A percentile compares a stretch with the other conserved stretches of the same genome.
These are phyloP conservation scores for Amborella trichopoda DNA, from an alignment of 164 flowering plant species.

Conservation along the genomic window DNA sequence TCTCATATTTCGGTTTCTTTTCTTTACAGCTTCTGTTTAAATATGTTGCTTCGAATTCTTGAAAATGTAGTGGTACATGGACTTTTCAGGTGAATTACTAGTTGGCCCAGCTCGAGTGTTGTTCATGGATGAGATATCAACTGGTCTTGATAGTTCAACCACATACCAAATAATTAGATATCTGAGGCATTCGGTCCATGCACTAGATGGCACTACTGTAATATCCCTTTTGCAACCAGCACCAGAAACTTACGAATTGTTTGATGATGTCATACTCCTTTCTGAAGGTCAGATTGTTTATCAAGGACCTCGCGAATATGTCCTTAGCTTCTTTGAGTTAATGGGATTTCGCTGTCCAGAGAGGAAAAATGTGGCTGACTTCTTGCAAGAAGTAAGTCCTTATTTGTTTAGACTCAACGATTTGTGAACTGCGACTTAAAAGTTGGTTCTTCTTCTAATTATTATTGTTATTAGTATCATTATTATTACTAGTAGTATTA, in stretches of 20 bases:
- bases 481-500: too few species aligned
- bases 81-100: conserved; percentile 69
- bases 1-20: too few species aligned
- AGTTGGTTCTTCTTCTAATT: too few species aligned
- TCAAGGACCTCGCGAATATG: conserved; percentile 79
- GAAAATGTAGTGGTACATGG: conserved; percentile 8
- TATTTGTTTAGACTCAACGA: too few species aligned
- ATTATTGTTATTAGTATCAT: too few species aligned
- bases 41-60: conserved; percentile 6
- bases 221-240: conserved; percentile 94
- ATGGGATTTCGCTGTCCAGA: conserved; percentile 91
- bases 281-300: conserved; percentile 88
- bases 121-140: conserved; percentile 97
- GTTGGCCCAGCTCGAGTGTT: conserved; percentile 89
- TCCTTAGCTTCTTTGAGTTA: conserved; percentile 55
- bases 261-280: conserved; percentile 89
- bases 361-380: conserved; percentile 91
- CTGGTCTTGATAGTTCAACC: conserved; percentile 95
- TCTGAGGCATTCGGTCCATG: conserved; percentile 65
- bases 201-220: conserved; percentile 78
- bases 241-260: conserved; percentile 89
- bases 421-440: too few species aligned
- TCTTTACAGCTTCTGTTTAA: not conserved
- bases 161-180: conserved; percentile 84
- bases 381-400: conserved; percentile 98